Conservation (phyloP, 2,329 filamentous ascomycete genomes). For the Aureobasidium melanogenum region DNA sequence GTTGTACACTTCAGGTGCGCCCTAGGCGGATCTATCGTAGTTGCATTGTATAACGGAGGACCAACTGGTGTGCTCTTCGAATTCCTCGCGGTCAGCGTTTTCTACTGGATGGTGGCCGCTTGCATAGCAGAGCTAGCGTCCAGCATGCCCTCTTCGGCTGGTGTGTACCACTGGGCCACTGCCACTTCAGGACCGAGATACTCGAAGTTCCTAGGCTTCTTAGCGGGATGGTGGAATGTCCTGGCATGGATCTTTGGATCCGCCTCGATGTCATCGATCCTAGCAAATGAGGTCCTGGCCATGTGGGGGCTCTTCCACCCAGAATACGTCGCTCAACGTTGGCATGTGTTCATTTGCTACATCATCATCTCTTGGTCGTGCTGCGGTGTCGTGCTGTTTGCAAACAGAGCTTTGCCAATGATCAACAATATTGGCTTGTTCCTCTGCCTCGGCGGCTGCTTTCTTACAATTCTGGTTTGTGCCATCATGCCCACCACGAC, state of each 20-base stretch:
- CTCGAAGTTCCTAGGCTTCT: slow-evolving; percentile 40
- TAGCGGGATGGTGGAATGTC: slow-evolving; percentile 33
- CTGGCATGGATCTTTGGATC: not conserved
- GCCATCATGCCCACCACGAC: slow-evolving; percentile 44
- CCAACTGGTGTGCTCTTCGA: slow-evolving; percentile 39
- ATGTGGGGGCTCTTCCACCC: slow-evolving; percentile 44
- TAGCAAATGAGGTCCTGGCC: slow-evolving; percentile 37
- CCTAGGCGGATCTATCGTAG: slow-evolving; percentile 33
- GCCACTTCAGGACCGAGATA: slow-evolving; percentile 39
- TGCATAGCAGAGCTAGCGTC: slow-evolving; percentile 43
- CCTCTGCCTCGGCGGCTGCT: slow-evolving; percentile 43
- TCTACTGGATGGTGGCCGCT: slow-evolving; percentile 43
- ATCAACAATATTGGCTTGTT: slow-evolving; percentile 48
- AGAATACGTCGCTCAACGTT: slow-evolving; percentile 36
- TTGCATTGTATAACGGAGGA: slow-evolving; percentile 39
- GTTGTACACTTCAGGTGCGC: slow-evolving; percentile 31
- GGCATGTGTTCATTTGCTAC: slow-evolving; percentile 45
- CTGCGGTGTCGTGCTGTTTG: slow-evolving; percentile 42
- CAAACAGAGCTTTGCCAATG: slow-evolving; percentile 44
- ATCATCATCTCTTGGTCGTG: slow-evolving; percentile 40
- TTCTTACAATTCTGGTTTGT: slow-evolving; percentile 48
- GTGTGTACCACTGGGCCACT: slow-evolving; percentile 46
- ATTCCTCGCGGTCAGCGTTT: slow-evolving; percentile 40
- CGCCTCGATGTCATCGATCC: slow-evolving; percentile 32
- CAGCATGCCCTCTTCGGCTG: slow-evolving; percentile 27